A percentile compares a stretch with the other conserved stretches of the same genome.
Conservation (phyloP, 345 rosid genomes). For the Rhodomyrtus tomentosa region DNA sequence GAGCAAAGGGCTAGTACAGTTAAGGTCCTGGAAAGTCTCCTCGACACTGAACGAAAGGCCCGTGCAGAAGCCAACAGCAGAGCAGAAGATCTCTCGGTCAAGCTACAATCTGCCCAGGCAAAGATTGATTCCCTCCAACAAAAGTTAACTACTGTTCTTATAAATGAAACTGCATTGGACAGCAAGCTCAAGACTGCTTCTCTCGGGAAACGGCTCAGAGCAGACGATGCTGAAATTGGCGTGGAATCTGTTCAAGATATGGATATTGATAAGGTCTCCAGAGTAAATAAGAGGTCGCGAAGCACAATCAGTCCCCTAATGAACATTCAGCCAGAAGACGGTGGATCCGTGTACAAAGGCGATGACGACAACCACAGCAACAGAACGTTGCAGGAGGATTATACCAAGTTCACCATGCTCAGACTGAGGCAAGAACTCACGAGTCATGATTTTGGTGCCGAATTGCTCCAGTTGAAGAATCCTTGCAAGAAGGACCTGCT, state of each 20-base stretch:
- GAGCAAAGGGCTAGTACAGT: constrained; percentile 77
- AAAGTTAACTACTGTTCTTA: constrained; percentile 63
- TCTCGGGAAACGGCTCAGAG: constrained; percentile 62
- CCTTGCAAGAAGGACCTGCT: constrained; percentile 79
- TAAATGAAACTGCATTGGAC: constrained; percentile 81
- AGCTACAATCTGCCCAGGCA: constrained; percentile 79
- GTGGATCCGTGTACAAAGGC: constrained; percentile 48
- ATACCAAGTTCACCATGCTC: constrained; percentile 63
- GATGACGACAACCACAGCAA: constrained; percentile 55
- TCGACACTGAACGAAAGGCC: constrained; percentile 77
- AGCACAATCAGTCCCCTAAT: constrained; percentile 49
- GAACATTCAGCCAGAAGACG: constrained; percentile 46
- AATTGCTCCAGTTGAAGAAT: constrained; percentile 62
- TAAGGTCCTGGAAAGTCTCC: constrained; percentile 61
- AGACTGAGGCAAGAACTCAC: constrained; percentile 87
- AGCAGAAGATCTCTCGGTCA: constrained; percentile 77
- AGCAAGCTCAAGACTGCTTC: constrained; percentile 67
- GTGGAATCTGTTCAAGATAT: constrained; percentile 49
- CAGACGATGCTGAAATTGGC: constrained; percentile 54
- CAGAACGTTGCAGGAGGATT: constrained; percentile 52
- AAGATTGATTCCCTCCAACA: constrained; percentile 80
- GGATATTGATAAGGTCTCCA: constrained; percentile 31
- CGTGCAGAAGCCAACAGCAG: constrained; percentile 59
- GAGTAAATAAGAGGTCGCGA: constrained; percentile 54
- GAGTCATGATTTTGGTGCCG: constrained; percentile 69